Evolutionary conservation across 2,329 filamentous ascomycete genomes (phyloP).

Genomic region (Nigrospora oryzae): DNA sequence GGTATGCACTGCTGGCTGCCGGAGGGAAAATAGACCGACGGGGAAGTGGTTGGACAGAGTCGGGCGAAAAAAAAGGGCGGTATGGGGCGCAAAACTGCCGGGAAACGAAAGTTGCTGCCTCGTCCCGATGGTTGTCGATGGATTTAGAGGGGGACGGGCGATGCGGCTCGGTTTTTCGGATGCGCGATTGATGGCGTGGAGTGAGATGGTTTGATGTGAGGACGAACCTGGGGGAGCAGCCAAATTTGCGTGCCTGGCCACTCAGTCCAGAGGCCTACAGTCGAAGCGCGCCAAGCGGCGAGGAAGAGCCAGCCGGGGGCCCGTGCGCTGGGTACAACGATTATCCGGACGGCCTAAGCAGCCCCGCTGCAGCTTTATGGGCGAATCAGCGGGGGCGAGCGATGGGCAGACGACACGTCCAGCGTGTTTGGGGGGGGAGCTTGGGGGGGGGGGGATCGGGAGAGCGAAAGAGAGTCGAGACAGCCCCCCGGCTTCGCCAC

Average conservation of each 20-base stretch:
- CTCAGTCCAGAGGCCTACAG: background rate
- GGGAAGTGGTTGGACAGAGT: slow-evolving; percentile 22
- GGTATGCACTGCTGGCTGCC: background rate
- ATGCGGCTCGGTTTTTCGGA: slow-evolving; percentile 44
- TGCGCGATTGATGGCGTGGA: slow-evolving; percentile 45
- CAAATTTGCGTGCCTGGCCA: slow-evolving; percentile 3
- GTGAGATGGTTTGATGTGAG: slow-evolving; percentile 9
- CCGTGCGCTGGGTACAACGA: background rate
- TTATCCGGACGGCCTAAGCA: background rate
- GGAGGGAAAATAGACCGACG: slow-evolving; percentile 17
- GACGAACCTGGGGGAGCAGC: slow-evolving; percentile 3
- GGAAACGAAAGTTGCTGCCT: slow-evolving; percentile 42
- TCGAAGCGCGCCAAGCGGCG: slow-evolving; percentile 1
- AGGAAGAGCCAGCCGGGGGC: background rate
- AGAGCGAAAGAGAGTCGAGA: too few species aligned
- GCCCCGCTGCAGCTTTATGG: background rate
- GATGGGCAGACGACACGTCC: background rate
- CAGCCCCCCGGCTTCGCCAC: too few species aligned
- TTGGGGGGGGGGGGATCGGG: too few species aligned
- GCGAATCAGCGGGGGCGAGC: background rate
- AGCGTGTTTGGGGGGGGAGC: too few species aligned
- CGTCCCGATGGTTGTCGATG: slow-evolving; percentile 51
- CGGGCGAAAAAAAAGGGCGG: slow-evolving; percentile 25
- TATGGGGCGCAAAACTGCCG: slow-evolving; percentile 44
- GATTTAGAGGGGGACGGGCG: slow-evolving; percentile 48